phyloP scores from a whole-genome alignment of 192 early-diverging fungal species.

The Gamsiella multidivaricata region DNA sequence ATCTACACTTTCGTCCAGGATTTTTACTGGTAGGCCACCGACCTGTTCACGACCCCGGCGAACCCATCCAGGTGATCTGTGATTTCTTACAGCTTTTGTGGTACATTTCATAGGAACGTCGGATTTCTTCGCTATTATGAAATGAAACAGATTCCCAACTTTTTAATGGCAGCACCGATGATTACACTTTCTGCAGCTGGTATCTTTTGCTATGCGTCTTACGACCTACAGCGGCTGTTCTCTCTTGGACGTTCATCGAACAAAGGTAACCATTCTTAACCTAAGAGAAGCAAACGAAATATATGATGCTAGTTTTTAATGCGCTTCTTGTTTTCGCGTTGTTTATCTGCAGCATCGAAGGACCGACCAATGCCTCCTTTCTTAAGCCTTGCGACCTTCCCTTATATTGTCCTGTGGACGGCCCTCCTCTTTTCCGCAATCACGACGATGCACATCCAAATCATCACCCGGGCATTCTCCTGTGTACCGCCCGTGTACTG shows the following conservation, averaged over 20 bases:
- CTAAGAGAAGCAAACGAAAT: background rate
- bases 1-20: constrained; percentile 88
- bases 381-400: constrained; percentile 30
- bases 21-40: constrained; percentile 76
- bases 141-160: constrained; percentile 89
- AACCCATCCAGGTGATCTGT: no score
- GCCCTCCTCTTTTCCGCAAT: constrained; percentile 68
- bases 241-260: constrained; percentile 63
- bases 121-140: constrained; percentile 90
- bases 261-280: no score
- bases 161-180: constrained; percentile 87
- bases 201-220: constrained; percentile 63
- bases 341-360: no score
- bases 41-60: no score
- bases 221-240: constrained; percentile 64
- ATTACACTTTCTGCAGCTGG: constrained; percentile 71
- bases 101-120: constrained; percentile 74
- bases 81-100: no score
- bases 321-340: background rate
- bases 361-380: constrained; percentile 13
- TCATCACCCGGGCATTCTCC: constrained; percentile 88
- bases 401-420: constrained; percentile 77
- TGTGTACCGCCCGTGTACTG: constrained; percentile 84
- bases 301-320: background rate
- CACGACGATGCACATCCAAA: constrained; percentile 90